phyloP scores from a whole-genome alignment of 179 eudicot genomes.

The Actinidia arguta region DNA sequence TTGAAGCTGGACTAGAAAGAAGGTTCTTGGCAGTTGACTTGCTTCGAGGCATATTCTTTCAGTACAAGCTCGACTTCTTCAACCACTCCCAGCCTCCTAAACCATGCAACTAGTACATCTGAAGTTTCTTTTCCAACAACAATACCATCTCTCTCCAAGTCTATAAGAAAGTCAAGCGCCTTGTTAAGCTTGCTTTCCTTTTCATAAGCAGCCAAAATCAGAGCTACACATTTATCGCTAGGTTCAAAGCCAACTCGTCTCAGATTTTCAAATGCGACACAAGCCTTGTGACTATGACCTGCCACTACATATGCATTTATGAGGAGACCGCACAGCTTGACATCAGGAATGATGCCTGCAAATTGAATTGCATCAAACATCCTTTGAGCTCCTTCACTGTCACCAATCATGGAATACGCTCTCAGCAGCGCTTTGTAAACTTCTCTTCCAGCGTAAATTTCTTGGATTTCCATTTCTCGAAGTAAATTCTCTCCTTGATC shows the following conservation, averaged over 20 bases:
- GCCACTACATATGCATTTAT: conserved; percentile 75
- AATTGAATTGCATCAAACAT: conserved; percentile 76
- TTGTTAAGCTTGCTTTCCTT: conserved; percentile 67
- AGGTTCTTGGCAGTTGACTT: conserved; percentile 21
- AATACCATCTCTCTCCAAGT: conserved; percentile 74
- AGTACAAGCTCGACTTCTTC: conserved; percentile 78
- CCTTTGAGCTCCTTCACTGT: conserved; percentile 78
- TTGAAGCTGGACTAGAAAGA: conserved; percentile 5
- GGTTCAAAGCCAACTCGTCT: conserved; percentile 75
- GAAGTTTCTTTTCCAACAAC: conserved; percentile 76
- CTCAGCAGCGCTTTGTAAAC: conserved; percentile 87
- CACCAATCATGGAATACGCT: conserved; percentile 87
- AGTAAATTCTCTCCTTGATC: conserved; percentile 62
- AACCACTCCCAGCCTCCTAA: conserved; percentile 74
- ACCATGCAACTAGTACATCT: conserved; percentile 69
- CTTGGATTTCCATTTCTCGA: conserved; percentile 69
- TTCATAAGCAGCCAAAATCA: conserved; percentile 68
- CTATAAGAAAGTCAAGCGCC: conserved; percentile 66
- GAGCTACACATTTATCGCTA: conserved; percentile 77
- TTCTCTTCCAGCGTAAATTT: conserved; percentile 76
- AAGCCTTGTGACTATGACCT: conserved; percentile 65
- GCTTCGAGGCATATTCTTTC: conserved; percentile 56
- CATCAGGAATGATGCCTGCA: conserved; percentile 79
- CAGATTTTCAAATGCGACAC: conserved; percentile 70
- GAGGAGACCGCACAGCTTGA: conserved; percentile 74